Percentiles rank a stretch among this genome's conserved stretches.
Conservation (phyloP, 2,329 filamentous ascomycete species). For the Fusarium anthophilum region DNA sequence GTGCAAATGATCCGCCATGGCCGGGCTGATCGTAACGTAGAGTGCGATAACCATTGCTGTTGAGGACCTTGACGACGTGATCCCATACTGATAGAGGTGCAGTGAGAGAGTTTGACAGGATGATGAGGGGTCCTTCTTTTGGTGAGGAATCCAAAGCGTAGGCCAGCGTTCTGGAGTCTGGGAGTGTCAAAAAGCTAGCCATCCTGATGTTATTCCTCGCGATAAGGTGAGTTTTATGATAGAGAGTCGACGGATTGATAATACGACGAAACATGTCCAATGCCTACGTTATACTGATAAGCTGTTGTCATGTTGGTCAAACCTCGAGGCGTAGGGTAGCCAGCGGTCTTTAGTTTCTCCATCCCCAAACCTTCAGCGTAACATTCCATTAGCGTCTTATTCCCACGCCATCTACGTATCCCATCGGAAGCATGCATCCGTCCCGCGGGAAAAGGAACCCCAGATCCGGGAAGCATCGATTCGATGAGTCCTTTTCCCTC, state of each 20-base stretch:
- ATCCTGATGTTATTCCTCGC: slow-evolving; percentile 6
- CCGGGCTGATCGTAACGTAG: slow-evolving; percentile 56
- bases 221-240: neutral
- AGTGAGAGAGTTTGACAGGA: slow-evolving; percentile 53
- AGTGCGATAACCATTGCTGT: slow-evolving; percentile 49
- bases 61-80: slow-evolving; percentile 48
- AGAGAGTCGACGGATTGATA: neutral
- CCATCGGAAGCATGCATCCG: slow-evolving; percentile 33
- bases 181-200: slow-evolving; percentile 37
- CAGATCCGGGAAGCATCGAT: slow-evolving; percentile 23
- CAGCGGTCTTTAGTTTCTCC: neutral
- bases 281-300: neutral
- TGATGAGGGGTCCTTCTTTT: slow-evolving; percentile 44
- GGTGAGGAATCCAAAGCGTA: slow-evolving; percentile 44
- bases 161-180: slow-evolving; percentile 42
- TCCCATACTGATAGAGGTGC: slow-evolving; percentile 53
- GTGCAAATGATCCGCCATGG: slow-evolving; percentile 51
- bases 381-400: slow-evolving; percentile 1
- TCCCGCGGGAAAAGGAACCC: neutral
- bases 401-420: slow-evolving; percentile 18
- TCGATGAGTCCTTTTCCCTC: slow-evolving; percentile 22
- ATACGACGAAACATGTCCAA: slow-evolving; percentile 1
- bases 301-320: neutral
- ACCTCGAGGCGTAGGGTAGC: neutral
- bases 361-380: neutral